Evolutionary conservation across 176 grass and related monocot genomes (phyloP), one percentile per base, ranked within the genome.

Genomic region (Otatea glauca): DNA sequence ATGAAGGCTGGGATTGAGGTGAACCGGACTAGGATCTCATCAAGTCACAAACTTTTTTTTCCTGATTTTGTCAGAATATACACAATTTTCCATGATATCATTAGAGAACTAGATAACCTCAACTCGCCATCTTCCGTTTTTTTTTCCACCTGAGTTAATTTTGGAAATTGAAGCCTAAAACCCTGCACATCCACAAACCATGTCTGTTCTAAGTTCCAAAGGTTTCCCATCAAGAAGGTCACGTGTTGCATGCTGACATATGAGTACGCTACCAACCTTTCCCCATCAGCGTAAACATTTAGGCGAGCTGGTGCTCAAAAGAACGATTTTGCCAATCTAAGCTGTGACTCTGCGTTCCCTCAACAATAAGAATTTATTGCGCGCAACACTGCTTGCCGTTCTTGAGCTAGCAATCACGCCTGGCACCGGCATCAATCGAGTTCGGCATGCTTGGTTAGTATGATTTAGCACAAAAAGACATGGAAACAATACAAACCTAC

Each of bases 161-260:
- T 27, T 54, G 21, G 64, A 13, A 48, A 10, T 14, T 55, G 8
- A 68, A 67, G 38, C 24, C 15, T 53, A 14, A 44, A 63, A 72
- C 56, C 16, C 24, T 63, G 27, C 39, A 69, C 6, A 74, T 74
- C 17, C 41, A 87, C 38, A 87, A 81, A 81, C 27, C 35, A 65
- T 58, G n/a, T 14, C 24, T 29, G 51, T 2, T 68, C 39, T 76
- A 69, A 20, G 14, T 51, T 51, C 49, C 7, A 58, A 21, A 8
- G 45, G 45, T 75, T 80, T 55, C 25, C 35, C 17, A 15, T 58
- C 55, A 58, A n/a, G 42, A 51, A 68, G 9, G 50, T 14, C 63
- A 37, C 5, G 45, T 60, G 25, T 14, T 25, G 9, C 34, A 34
- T 60, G 25, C 20, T 25, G 14, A 45, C 8, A 70, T 77, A 21